Base-by-base conservation (phyloP, 345 rosid genomes). In the Physaria fendleri region DNA sequence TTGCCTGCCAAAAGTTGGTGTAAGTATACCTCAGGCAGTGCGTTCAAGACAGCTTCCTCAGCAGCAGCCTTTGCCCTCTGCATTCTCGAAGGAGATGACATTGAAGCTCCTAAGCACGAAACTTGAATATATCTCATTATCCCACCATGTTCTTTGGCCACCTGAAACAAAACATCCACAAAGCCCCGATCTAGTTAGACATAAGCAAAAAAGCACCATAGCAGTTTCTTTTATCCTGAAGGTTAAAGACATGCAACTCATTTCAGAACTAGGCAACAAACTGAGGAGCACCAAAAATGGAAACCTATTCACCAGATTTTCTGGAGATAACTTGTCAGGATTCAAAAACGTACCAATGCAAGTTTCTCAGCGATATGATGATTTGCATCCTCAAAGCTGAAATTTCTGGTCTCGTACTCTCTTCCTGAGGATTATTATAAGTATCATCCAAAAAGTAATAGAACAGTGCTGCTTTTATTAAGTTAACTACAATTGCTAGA, bases 81-180 rank as follows among this genome's bases (percentile, higher is more conserved):
- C 72, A 83, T 37, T 74, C 81, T 82, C 61, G 97, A 94, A 52
- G 92, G 83, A 40, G 99, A 94, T 62, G 89, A 79, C 37, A 62
- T 8, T 35, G 97, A 87, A 27, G 99, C 83, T 45, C 99, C 99
- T 23, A 94, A 74, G 71, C 95, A 87, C 55, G 99, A 94, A 72
- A 94, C 83, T 71, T 94, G 99, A 75, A 94, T 84, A 76, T 71
- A 94, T 76, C 96, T 83, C 87, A 83, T 79, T 64, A 94, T 87
- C 53, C 99, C 99, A 56, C 97, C 99, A 66, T 94, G 99, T 73
- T 94, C 96, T 72, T 84, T 83, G 7, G 99, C 90, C 51, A 94
- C 84, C 96, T 90, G 79, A 71, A 73, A 28, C 38, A 71, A 62
- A 51, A 51, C 34, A 67, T 48, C 15, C 30, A 62, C 63, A 38